These are phyloP conservation scores for Neurospora sp. DNA, from an alignment of 495 filamentous ascomycete species.

Conservation along the genomic window DNA sequence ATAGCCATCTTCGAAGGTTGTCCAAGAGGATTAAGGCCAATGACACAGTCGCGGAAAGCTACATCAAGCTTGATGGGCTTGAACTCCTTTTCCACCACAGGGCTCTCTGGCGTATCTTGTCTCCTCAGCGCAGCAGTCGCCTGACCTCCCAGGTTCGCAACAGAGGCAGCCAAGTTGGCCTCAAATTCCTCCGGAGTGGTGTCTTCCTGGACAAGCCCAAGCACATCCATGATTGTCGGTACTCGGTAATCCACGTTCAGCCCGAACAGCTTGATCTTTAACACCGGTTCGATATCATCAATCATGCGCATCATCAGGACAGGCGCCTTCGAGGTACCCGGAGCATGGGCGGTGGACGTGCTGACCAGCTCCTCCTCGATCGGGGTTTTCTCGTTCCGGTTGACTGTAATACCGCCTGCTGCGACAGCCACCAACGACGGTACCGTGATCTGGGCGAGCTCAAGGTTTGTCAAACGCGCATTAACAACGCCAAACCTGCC, in stretches of 20 bases:
- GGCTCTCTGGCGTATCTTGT: conserved; percentile 4
- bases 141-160: conserved; percentile 63
- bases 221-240: conserved; percentile 65
- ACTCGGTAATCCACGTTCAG: conserved; percentile 77
- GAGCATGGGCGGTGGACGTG: conserved; percentile 8
- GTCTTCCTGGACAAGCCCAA: conserved; percentile 52
- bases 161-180: conserved; percentile 64
- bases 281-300: conserved; percentile 84
- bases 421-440: conserved; percentile 72
- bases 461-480: conserved; percentile 45
- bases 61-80: conserved; percentile 58
- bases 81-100: conserved; percentile 8
- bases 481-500: conserved; percentile 56
- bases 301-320: conserved; percentile 61
- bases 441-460: conserved; percentile 74
- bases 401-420: conserved; percentile 46
- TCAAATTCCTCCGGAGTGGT: conserved; percentile 64
- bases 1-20: conserved; percentile 62
- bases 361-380: conserved; percentile 55
- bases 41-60: conserved; percentile 61
- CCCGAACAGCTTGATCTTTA: conserved; percentile 79
- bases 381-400: conserved; percentile 52
- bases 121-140: conserved; percentile 33
- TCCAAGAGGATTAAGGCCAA: conserved; percentile 79
- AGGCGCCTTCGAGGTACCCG: conserved; percentile 39